Base-by-base conservation (phyloP, 2,329 filamentous ascomycete genomes). In the Neonectria faginata region DNA sequence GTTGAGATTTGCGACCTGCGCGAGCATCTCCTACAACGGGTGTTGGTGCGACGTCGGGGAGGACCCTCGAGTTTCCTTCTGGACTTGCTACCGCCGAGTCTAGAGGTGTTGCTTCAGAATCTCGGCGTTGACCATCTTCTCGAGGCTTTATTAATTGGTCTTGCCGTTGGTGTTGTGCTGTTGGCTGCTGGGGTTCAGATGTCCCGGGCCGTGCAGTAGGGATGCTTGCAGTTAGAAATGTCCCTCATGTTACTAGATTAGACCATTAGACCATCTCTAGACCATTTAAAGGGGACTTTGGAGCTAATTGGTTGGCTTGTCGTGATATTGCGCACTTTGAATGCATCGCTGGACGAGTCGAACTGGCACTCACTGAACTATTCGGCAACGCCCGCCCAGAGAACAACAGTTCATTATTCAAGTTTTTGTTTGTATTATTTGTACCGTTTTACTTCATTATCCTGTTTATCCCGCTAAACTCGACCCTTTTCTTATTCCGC, bases 401-500 rank as follows among this genome's bases (percentile, higher is more conserved):
- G 9, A 36, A 48, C 22, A 20, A 27, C 39, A 11, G 14, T 39
- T 6, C 1, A 48, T n/a, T 29, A 2, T 63, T 63, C n/a, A n/a
- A n/a, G n/a, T n/a, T n/a, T 59, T 54, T 55, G 57, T 63, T 59
- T 51, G 48, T 45, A 55, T 62, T 57, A 42, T 42, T 36, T 20
- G n/a, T 42, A 42, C 2, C n/a, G 2, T 60, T 39, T 39, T 58
- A 50, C 29, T 57, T 4, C 33, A 20, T 55, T 55, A 51, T 62
- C 33, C 48, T 47, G 41, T 39, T 51, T 8, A 47, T 41, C 67
- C 50, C 66, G 66, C 66, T 68, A 62, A 68, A 50, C 48, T 50
- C 41, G 31, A 22, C 27, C 5, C 45, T 48, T 57, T 29, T 14
- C 14, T 74, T 87, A 95, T 78, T 95, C 92, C 0, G 91, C 92